Base-by-base conservation (phyloP, 805 yeast genomes). In the Yarrowia sp. region DNA sequence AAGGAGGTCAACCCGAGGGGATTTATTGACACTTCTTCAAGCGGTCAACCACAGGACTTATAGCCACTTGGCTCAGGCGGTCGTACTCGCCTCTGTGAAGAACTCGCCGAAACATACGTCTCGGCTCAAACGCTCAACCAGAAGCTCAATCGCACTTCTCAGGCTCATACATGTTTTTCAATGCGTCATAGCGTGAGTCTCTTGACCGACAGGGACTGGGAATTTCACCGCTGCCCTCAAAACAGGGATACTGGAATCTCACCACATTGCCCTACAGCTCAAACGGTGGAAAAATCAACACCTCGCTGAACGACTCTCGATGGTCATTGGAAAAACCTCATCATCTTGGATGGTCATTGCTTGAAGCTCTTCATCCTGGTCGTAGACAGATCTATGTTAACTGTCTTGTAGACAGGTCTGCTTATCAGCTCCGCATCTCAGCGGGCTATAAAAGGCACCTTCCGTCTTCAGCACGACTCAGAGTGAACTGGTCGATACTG, bases 11-110 rank as follows among this genome's bases (percentile, higher is more conserved):
- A 46, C 50, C 50, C 32, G 50, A 22, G 32, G 22, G 50, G 50
- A 22, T 46, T 46, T 46, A 46, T 22, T 46, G 50, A 46, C 35
- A 11, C 50, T 46, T 46, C 50, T 26, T 46, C 50, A 46, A 46
- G 50, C 50, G 50, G 50, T 46, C 50, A 46, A 46, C 50, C 50
- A 46, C 9, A 46, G 50, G 50, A 46, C 32, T 46, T 46, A 46
- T 3, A 1, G 50, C 22, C 50, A 22, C 50, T 46, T 46, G 15
- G 50, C 50, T 16, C 50, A 46, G 50, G 50, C 35, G 14, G 32
- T 19, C 14, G 50, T 46, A 46, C 50, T 46, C 50, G 50, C 50
- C 32, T 19, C 50, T 22, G 50, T 8, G 14, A 22, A 5, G 50
- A 46, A 46, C 50, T 46, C 50, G 50, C 35, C 35, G 50, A 16